phyloP scores from a whole-genome alignment of 108 stramenopile genomes.

The Nannochloropsis oceanica region DNA sequence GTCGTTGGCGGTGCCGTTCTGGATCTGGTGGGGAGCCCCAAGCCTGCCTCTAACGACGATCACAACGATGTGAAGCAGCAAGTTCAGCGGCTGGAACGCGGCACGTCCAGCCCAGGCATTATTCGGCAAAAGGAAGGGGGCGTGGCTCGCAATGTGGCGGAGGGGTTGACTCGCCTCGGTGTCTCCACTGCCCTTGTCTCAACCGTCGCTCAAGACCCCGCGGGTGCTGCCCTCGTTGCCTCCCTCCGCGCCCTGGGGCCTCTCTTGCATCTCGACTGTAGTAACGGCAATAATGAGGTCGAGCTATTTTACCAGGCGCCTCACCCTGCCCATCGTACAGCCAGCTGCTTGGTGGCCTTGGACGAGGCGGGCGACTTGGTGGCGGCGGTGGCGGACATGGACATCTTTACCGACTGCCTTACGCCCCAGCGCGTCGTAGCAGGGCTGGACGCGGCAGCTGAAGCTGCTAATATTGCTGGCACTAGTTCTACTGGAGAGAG shows the following conservation, averaged over 20 bases:
- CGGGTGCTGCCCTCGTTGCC: conserved; percentile 42
- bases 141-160: conserved; percentile 43
- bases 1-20: conserved; percentile 68
- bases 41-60: neutral
- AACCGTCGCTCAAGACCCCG: conserved; percentile 53
- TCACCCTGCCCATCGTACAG: conserved; percentile 33
- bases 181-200: conserved; percentile 44
- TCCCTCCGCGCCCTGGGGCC: conserved; percentile 6
- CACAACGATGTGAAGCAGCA: neutral
- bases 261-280: neutral
- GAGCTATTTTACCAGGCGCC: conserved; percentile 7
- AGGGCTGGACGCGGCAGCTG: neutral
- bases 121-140: conserved; percentile 26
- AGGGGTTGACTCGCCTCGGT: conserved; percentile 34
- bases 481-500: conserved; percentile 1
- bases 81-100: neutral
- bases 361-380: conserved; percentile 50
- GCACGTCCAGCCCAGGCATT: conserved; percentile 33
- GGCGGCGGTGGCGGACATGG: conserved; percentile 68
- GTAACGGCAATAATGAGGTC: neutral
- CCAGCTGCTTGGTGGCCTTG: conserved; percentile 57
- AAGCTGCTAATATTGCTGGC: neutral
- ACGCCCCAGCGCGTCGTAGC: neutral
- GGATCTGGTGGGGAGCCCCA: conserved; percentile 52
- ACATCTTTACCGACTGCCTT: conserved; percentile 30